phyloP scores from a whole-genome alignment of 495 filamentous ascomycete species.

The Beverwykella pulmonaria region DNA sequence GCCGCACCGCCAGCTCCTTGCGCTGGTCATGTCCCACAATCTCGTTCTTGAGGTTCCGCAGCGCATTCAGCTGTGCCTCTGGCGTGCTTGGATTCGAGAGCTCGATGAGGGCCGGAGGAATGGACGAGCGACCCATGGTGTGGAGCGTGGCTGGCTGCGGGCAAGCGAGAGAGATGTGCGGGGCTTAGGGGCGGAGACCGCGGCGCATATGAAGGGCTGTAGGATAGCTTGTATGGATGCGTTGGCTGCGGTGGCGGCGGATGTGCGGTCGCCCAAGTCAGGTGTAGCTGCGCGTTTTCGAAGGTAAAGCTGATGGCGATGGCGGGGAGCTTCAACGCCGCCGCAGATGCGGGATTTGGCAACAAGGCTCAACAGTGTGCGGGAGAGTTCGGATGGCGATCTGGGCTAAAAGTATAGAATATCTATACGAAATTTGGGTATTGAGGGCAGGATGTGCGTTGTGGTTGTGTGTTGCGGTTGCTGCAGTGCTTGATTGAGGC shows the following conservation, averaged over 20 bases:
- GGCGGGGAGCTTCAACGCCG: background rate
- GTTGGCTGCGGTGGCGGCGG: slow-evolving; percentile 1
- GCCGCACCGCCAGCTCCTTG: slow-evolving; percentile 74
- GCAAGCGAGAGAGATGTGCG: background rate
- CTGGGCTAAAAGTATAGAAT: no score
- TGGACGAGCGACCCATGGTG: slow-evolving; percentile 29
- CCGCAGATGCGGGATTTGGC: background rate
- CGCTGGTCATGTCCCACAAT: slow-evolving; percentile 84
- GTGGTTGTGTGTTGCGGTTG: background rate
- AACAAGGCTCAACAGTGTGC: background rate
- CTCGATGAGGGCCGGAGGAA: slow-evolving; percentile 36
- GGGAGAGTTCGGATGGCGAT: no score
- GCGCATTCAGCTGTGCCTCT: slow-evolving; percentile 58
- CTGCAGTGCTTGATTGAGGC: background rate
- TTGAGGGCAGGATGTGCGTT: background rate
- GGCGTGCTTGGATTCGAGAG: slow-evolving; percentile 29
- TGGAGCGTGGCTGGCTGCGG: background rate
- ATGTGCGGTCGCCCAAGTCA: background rate
- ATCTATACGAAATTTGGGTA: background rate
- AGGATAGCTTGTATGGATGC: slow-evolving; percentile 4
- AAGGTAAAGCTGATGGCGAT: background rate
- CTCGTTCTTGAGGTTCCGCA: slow-evolving; percentile 82
- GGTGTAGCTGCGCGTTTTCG: background rate
- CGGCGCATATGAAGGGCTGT: background rate
- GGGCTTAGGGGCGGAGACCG: background rate